Base-by-base conservation (phyloP, 2,329 filamentous ascomycete genomes). In the Colletotrichum melonis region DNA sequence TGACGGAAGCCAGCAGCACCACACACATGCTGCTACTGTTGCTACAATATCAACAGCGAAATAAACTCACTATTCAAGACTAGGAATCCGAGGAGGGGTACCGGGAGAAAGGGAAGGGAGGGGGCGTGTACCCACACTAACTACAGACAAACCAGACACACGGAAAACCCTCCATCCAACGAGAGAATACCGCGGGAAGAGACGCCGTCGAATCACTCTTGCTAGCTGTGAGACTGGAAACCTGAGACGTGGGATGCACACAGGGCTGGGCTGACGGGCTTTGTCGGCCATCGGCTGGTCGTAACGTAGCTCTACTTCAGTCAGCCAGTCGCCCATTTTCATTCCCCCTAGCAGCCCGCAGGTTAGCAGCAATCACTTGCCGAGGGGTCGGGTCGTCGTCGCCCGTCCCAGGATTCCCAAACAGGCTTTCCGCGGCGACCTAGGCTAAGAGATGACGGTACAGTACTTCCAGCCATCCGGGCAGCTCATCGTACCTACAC, bases 191-290 rank as follows among this genome's bases (percentile, higher is more conserved):
- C n/a, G 38, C 54, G 35, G 42, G 26, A 49, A 49, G 42, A 59
- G 63, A 24, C 22, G 54, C 28, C 62, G 7, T 28, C 49, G 49
- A 38, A 57, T 65, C 46, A 12, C 52, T 57, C 32, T 57, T 19
- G n/a, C 46, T 58, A 58, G 24, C 22, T 30, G 22, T 22, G 57
- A 30, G 56, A 30, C 16, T 12, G 38, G 19, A 24, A 52, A n/a
- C 26, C 28, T 63, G 59, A 64, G 54, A 32, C 55, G 55, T 55
- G 38, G 32, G 68, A 70, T 70, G 55, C 68, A 46, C 68, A 70
- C 63, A 70, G 68, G 68, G 68, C 68, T 59, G 28, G 67, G 54
- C 62, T 66, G 64, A 56, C 52, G 66, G 66, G 38, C 46, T 65
- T 63, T 14, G 11, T 26, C 6, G 28, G 28, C 19, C 42, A 24